Percentiles rank a stretch among this genome's conserved stretches.
These are phyloP conservation scores for Cylindrotheca closterium DNA, from an alignment of 108 stramenopile genomes.

Conservation along the genomic window DNA sequence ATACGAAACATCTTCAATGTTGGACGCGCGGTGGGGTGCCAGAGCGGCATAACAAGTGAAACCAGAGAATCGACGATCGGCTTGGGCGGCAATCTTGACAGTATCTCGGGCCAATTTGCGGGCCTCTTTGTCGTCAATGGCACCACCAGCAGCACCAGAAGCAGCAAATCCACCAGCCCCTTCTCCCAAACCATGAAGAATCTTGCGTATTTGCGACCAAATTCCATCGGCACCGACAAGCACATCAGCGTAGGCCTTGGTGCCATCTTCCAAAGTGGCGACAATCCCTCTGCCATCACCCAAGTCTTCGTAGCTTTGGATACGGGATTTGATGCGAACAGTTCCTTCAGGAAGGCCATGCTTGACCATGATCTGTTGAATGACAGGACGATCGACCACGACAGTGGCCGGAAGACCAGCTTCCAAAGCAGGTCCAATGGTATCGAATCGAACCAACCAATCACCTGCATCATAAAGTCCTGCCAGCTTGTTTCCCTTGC, in stretches of 20 bases:
- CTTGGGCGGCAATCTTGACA: slow-evolving; percentile 68
- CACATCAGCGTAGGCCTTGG: slow-evolving; percentile 86
- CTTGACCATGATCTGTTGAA: slow-evolving; percentile 93
- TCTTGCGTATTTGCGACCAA: slow-evolving; percentile 87
- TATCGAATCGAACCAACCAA: slow-evolving; percentile 95
- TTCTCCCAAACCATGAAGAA: slow-evolving; percentile 77
- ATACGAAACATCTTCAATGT: slow-evolving; percentile 92
- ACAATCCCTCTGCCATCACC: slow-evolving; percentile 68
- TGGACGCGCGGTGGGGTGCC: slow-evolving; percentile 77
- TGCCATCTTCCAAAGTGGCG: slow-evolving; percentile 82
- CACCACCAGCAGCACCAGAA: slow-evolving; percentile 88
- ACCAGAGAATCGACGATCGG: slow-evolving; percentile 82
- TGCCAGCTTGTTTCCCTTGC: slow-evolving; percentile 68
- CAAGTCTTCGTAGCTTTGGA: slow-evolving; percentile 71
- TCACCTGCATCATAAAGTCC: slow-evolving; percentile 87
- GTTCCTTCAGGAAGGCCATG: slow-evolving; percentile 88
- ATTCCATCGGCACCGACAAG: slow-evolving; percentile 97
- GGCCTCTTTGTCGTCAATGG: slow-evolving; percentile 83
- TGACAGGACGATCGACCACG: slow-evolving; percentile 95
- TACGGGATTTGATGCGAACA: slow-evolving; percentile 83
- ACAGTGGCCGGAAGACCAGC: slow-evolving; percentile 92
- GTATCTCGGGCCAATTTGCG: slow-evolving; percentile 76
- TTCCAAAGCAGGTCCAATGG: slow-evolving; percentile 89
- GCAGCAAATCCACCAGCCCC: slow-evolving; percentile 88
- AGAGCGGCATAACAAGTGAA: slow-evolving; percentile 92